Evolutionary conservation across 202 grass and related monocot species (phyloP).

Genomic region (Thinopyrum obtusiflorum): DNA sequence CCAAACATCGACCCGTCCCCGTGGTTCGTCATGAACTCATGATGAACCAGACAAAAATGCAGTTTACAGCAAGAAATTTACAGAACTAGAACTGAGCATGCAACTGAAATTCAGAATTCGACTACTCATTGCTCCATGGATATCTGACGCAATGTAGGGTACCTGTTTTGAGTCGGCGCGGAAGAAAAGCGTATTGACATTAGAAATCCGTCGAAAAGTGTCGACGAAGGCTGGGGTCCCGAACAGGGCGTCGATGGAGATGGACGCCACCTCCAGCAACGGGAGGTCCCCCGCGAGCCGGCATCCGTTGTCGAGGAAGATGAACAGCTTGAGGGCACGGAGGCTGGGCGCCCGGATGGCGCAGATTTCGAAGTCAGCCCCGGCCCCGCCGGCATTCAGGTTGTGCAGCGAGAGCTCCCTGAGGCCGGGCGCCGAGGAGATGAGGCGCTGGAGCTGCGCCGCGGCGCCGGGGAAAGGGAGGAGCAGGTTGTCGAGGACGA

Average conservation of each 20-base stretch:
- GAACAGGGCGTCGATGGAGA: not conserved
- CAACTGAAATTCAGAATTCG: not conserved
- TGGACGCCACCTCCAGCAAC: not conserved
- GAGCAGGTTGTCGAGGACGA: not conserved
- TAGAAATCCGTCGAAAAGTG: not conserved
- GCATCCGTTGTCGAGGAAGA: not conserved
- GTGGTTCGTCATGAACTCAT: no score
- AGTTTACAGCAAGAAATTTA: not conserved
- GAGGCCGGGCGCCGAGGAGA: not conserved
- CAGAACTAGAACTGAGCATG: no score
- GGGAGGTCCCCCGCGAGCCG: not conserved
- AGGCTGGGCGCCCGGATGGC: conserved; percentile 5
- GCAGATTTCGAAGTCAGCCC: not conserved
- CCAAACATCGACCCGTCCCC: no score
- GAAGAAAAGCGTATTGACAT: not conserved
- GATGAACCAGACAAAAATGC: not conserved
- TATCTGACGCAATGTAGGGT: not conserved
- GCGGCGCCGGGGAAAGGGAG: not conserved
- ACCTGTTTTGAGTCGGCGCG: not conserved
- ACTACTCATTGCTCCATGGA: not conserved
- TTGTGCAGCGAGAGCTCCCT: not conserved
- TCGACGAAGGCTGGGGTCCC: not conserved
- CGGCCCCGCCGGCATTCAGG: not conserved
- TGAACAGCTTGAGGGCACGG: not conserved
- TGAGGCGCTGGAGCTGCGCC: not conserved